Evolutionary conservation across 352 stramenopile genomes (phyloP), one percentile per base, ranked within the genome.

Genomic region (Plasmopara muralis): DNA sequence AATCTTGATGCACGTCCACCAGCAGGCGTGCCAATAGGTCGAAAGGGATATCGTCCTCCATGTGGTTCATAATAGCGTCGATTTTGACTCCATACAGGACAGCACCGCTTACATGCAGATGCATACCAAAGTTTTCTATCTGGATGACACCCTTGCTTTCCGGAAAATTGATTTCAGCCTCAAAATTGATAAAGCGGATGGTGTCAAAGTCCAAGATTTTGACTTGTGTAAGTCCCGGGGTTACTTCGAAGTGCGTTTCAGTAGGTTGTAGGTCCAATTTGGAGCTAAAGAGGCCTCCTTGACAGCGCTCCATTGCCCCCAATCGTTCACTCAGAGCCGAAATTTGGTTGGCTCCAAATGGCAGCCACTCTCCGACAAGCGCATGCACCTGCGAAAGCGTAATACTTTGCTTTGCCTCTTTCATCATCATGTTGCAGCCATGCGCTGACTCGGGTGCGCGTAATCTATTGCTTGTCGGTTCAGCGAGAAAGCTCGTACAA

Each of bases 101-200:
- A 18, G 74, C 69, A 1, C 83, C 83, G 49, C 66, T 84, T n/a
- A 89, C 77, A 43, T 89, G 66, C 3, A 93, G 59, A 43, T 89
- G 81, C 68, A 89, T 89, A 5, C 96, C 96, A 67, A 99, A 98
- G 48, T 95, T 98, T 66, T 98, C 95, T 12, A 98, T 81, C 61
- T 98, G 94, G 43, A 97, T 91, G 20, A 98, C 71, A 45, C 93
- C 94, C 18, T 89, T 84, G 37, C 96, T 85, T 61, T 97, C 91
- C 6, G 93, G 84, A 53, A 97, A 98, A 48, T 98, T 88, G 62
- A 99, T 98, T 60, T 98, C 95, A 9, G 95, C 95, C 62, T 98
- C 95, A 52, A 98, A 98, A 60, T 98, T 99, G 55, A 98, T 98
- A 55, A 98, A 96, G 40, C 98, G 96, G 18, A 95, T 97, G 45